Evolutionary conservation across 108 stramenopile species (phyloP).

Genomic region (Nitzschia sp.): DNA sequence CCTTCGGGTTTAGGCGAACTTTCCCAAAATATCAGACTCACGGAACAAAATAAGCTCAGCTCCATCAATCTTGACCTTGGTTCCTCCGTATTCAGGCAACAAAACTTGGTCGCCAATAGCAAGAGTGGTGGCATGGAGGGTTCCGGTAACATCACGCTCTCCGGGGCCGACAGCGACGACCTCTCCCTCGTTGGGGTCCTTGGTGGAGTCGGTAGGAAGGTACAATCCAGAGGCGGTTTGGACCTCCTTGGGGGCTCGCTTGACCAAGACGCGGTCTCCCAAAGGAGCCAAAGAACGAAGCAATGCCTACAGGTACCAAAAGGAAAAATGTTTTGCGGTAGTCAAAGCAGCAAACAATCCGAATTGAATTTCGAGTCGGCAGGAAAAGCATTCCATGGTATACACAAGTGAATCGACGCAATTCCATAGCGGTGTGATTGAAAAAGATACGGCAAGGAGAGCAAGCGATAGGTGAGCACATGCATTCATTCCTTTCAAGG

Average conservation of each 20-base stretch:
- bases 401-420: too few species aligned
- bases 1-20: constrained; percentile 70
- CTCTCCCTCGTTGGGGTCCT: constrained; percentile 93
- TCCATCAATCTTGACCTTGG: constrained; percentile 84
- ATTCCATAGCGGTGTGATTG: too few species aligned
- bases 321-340: not conserved
- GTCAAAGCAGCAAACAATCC: not conserved
- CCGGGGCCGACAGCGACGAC: constrained; percentile 98
- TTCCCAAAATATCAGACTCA: constrained; percentile 96
- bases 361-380: too few species aligned
- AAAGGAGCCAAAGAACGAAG: constrained; percentile 82
- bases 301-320: constrained; percentile 40
- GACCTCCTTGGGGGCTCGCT: constrained; percentile 80
- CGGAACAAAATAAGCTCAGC: constrained; percentile 91
- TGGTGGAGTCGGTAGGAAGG: constrained; percentile 88
- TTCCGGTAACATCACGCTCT: constrained; percentile 71
- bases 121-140: constrained; percentile 63
- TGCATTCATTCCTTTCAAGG: too few species aligned
- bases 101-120: constrained; percentile 87
- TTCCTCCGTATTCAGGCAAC: constrained; percentile 96
- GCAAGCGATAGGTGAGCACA: too few species aligned
- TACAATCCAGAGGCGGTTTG: constrained; percentile 92
- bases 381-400: too few species aligned
- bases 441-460: too few species aligned
- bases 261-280: constrained; percentile 95